Evolutionary conservation across 202 grass and related monocot species (phyloP).

Genomic region (Zizania palustris): DNA sequence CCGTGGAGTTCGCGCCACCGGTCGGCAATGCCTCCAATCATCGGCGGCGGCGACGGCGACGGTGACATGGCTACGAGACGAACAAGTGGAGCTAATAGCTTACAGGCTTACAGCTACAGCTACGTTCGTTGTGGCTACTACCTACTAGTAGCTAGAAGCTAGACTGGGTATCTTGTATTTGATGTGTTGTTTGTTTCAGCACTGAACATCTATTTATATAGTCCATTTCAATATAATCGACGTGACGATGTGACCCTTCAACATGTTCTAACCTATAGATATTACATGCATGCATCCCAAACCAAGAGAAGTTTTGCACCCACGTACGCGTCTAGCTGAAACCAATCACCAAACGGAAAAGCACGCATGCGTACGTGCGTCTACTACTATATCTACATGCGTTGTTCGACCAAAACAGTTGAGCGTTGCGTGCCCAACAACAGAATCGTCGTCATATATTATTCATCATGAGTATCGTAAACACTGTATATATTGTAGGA

Average conservation of each 20-base stretch:
- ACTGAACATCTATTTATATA: background rate
- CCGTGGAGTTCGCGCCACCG: conserved; percentile 81
- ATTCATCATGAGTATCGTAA: no score
- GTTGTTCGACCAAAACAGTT: background rate
- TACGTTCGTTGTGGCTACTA: background rate
- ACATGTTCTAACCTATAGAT: background rate
- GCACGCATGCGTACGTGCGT: background rate
- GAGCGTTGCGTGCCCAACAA: background rate
- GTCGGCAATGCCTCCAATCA: conserved; percentile 52
- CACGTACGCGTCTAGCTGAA: background rate
- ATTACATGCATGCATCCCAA: no score
- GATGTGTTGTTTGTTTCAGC: conserved; percentile 20
- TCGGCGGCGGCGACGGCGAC: conserved; percentile 12
- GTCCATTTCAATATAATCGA: background rate
- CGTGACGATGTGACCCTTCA: background rate
- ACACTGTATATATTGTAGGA: no score
- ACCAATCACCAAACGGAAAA: background rate
- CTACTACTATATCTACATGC: background rate
- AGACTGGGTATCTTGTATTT: background rate
- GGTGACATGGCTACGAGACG: background rate
- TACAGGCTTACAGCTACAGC: background rate
- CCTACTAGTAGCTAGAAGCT: background rate
- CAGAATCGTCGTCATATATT: background rate
- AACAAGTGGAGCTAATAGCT: background rate
- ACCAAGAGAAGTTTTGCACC: no score